Evolutionary conservation across 2,329 filamentous ascomycete species (phyloP).

Genomic region (Calonectria henricotiae): DNA sequence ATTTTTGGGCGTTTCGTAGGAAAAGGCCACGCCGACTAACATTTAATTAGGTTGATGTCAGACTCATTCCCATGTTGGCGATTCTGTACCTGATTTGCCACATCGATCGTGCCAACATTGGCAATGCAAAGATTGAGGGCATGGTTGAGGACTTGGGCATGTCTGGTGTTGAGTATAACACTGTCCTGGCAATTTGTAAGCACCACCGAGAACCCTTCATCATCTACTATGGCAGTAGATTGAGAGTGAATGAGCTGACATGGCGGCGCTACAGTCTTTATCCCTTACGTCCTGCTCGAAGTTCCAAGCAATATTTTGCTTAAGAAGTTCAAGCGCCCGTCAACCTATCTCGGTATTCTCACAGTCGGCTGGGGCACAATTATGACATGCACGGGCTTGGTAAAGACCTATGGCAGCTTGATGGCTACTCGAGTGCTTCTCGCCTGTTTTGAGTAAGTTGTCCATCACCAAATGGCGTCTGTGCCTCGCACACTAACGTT

Average conservation of each 20-base stretch:
- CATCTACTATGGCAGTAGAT: conserved; percentile 58
- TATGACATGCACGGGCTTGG: conserved; percentile 77
- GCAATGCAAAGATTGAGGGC: conserved; percentile 68
- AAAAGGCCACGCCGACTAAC: neutral
- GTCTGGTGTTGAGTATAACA: conserved; percentile 74
- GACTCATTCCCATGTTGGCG: conserved; percentile 67
- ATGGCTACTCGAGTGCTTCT: conserved; percentile 77
- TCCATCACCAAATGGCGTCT: neutral
- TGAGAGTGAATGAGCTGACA: neutral
- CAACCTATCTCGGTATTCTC: conserved; percentile 46
- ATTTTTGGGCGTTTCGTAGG: neutral
- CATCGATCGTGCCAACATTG: conserved; percentile 69
- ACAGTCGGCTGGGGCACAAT: conserved; percentile 73
- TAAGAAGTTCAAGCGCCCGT: conserved; percentile 50
- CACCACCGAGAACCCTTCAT: conserved; percentile 59
- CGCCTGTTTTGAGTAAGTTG: conserved; percentile 73
- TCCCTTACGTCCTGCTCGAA: conserved; percentile 49
- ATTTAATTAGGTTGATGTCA: conserved; percentile 55
- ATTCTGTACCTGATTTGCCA: conserved; percentile 71
- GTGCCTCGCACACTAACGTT: conserved; percentile 13
- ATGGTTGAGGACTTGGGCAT: conserved; percentile 62
- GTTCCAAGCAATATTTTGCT: conserved; percentile 52
- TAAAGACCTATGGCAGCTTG: conserved; percentile 72
- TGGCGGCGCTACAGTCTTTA: conserved; percentile 37
- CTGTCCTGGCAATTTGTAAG: conserved; percentile 73